A percentile compares a stretch with the other conserved stretches of the same genome.
Evolutionary conservation across 2,329 filamentous ascomycete genomes (phyloP).

Genomic region (Pseudogymnoascus sp.): DNA sequence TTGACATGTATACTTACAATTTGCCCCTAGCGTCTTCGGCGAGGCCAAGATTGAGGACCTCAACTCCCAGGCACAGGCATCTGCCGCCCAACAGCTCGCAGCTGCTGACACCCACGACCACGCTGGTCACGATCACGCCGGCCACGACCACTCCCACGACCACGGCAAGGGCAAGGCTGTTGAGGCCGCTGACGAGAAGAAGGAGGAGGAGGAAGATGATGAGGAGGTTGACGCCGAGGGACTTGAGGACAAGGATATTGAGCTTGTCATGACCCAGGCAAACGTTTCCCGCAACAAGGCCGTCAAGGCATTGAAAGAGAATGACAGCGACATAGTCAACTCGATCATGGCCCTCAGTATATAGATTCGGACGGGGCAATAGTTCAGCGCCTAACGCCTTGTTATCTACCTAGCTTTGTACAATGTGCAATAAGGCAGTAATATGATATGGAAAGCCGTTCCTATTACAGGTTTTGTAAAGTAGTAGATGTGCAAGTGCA

Average conservation of each 20-base stretch:
- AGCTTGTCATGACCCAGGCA: conserved; percentile 97
- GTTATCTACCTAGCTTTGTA: conserved; percentile 7
- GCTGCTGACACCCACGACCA: conserved; percentile 47
- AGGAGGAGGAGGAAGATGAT: conserved; percentile 79
- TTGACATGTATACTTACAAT: conserved; percentile 13
- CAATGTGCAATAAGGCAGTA: conserved; percentile 6
- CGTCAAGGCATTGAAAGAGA: conserved; percentile 96
- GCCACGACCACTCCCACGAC: conserved; percentile 63
- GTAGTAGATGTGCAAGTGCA: conserved; percentile 2
- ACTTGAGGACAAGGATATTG: conserved; percentile 98
- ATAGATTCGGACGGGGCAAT: conserved; percentile 35
- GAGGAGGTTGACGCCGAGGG: conserved; percentile 94
- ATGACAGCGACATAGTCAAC: conserved; percentile 99
- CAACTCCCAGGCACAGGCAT: conserved; percentile 95
- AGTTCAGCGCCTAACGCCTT: conserved; percentile 2
- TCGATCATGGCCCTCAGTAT: conserved; percentile 98
- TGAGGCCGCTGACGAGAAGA: conserved; percentile 60
- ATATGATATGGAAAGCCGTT: conserved; percentile 6
- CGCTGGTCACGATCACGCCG: conserved; percentile 46
- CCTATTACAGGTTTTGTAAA: conserved; percentile 4
- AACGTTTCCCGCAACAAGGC: conserved; percentile 97
- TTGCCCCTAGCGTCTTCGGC: conserved; percentile 73
- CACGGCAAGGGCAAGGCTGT: conserved; percentile 56
- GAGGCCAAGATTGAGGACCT: conserved; percentile 99
- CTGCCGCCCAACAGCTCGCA: conserved; percentile 90